phyloP scores from a whole-genome alignment of 176 grass and related monocot genomes.

The Sorghum bicolor region Sorghum_bicolor_NCBIv3 NC_012876.2:63417001-63417500 shows the following conservation, averaged over 20 bases:
- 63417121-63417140: not conserved
- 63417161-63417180: not conserved
- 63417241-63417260: too few species aligned
- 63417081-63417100: too few species aligned
- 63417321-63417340: not conserved
- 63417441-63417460: not conserved
- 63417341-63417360: not conserved
- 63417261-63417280: too few species aligned
- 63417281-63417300: too few species aligned
- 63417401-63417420: not conserved
- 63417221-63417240: too few species aligned
- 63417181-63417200: not conserved
- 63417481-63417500: not conserved
- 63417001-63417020: not conserved
- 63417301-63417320: too few species aligned
- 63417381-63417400: not conserved
- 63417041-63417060: too few species aligned
- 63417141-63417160: not conserved
- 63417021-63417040: too few species aligned
- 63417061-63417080: too few species aligned
- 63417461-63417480: not conserved
- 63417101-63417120: too few species aligned
- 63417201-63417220: too few species aligned
- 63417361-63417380: not conserved
- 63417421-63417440: not conserved